These are phyloP conservation scores for Sextonia rubra DNA, from an alignment of 164 flowering plant genomes.

Conservation along the genomic window DNA sequence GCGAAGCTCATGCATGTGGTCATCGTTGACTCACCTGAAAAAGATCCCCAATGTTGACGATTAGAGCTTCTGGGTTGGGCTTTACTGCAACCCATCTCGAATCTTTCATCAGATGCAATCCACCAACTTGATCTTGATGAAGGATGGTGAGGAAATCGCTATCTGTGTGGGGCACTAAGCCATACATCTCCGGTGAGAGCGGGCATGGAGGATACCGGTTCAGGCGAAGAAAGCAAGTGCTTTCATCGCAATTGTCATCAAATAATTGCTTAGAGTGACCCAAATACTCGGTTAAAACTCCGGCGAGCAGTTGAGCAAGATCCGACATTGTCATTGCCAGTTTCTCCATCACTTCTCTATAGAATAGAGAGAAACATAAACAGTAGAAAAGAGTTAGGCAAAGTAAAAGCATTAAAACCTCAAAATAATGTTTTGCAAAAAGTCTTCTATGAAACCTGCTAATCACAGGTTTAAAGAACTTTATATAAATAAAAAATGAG, in stretches of 20 bases:
- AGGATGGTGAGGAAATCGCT: constrained; percentile 76
- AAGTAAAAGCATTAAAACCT: too few species aligned
- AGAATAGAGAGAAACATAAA: neutral
- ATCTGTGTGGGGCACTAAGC: constrained; percentile 79
- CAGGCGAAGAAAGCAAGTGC: constrained; percentile 63
- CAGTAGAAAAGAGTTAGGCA: neutral
- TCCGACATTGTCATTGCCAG: constrained; percentile 53
- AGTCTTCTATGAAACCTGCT: too few species aligned
- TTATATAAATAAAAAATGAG: too few species aligned
- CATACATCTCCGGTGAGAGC: constrained; percentile 37
- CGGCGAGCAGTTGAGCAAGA: constrained; percentile 51
- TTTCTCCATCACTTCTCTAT: constrained; percentile 51
- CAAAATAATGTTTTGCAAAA: too few species aligned
- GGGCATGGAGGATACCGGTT: constrained; percentile 67
- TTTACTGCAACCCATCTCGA: constrained; percentile 70
- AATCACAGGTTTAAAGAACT: too few species aligned
- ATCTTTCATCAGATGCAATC: constrained; percentile 71
- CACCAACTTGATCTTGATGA: constrained; percentile 76
- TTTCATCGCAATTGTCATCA: constrained; percentile 37
- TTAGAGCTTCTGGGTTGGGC: constrained; percentile 60
- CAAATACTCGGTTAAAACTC: constrained; percentile 45
- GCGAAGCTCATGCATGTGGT: neutral
- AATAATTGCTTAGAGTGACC: constrained; percentile 29
- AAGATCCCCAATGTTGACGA: constrained; percentile 81
- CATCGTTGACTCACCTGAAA: constrained; percentile 48